Evolutionary conservation across 2,329 filamentous ascomycete genomes (phyloP), one percentile per base, ranked within the genome.

Genomic region (Ophiobolus disseminans): DNA sequence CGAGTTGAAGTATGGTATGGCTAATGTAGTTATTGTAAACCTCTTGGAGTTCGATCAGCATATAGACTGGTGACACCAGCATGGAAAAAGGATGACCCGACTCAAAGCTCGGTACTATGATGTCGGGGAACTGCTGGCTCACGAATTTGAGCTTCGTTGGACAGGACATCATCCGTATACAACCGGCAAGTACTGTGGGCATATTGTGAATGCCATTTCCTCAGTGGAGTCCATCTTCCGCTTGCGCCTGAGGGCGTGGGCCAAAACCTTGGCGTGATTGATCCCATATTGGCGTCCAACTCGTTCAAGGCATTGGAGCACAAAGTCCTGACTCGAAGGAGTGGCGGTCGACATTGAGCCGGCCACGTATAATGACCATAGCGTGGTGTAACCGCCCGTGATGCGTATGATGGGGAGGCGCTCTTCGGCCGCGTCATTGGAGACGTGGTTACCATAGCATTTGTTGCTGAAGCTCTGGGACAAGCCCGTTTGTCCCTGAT

Each of bases 301-400:
- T 66, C 86, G 80, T 71, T 86, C 84, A 48, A 90, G 75, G 8
- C 86, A 61, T 2, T 36, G 43, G 6, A 63, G 21, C 0, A 65
- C 53, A 30, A 55, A 72, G n/a, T 59, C 53, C 34, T 69, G 66
- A 13, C 55, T 58, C 11, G 59, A 32, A 0, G 52, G 48, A 1
- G 58, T 60, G 0, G 69, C 68, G 1, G 61, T 58, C 1, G 63
- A 63, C 50, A 60, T 69, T 7, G 65, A 37, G 16, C 64, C 69
- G 0, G 68, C 63, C 3, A 72, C 57, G 34, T 60, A 73, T 5
- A 73, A 44, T 4, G 68, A 57, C 69, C 69, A 73, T 3, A 70
- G 45, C 0, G 60, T 62, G 6, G 66, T 62, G 26, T 66, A 63
- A 2, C 67, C 68, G 21, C 69, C 70, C 1, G 63, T 65, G 7